Evolutionary conservation across 1,139 yeast species (phyloP), one percentile per base, ranked within the genome.

Genomic region (Debaryomyces coudertii): DNA sequence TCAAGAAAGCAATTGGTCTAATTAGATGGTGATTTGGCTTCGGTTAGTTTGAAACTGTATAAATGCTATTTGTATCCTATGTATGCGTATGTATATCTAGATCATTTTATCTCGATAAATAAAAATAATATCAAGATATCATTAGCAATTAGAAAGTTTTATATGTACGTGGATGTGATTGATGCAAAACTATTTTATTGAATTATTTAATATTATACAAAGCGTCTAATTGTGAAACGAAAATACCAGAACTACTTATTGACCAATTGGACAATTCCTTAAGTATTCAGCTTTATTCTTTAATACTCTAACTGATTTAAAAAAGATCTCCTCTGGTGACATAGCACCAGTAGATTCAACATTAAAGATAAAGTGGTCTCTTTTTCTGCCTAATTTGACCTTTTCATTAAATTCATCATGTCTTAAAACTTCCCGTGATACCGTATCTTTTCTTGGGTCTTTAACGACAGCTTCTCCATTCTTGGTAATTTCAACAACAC

Each of bases 261-360:
- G 87, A 44, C 85, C 79, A 52, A 87, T 85, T 46, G 93, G 93
- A 66, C 93, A 87, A 60, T 75, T 82, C 65, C 87, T 82, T 65
- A 90, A 77, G 61, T 86, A 86, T 55, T 84, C 85, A 30, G 95
- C 96, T 72, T 93, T 93, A 63, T 85, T 85, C 68, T 84, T 87
- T 66, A 93, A 77, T 46, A 90, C 83, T 63, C 93, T 80, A 47
- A 93, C 87, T 49, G 95, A 83, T 68, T 93, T 93, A 70, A 88
- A 83, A 69, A 93, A 93, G 46, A 93, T 90, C 68, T 92, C 98
- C 60, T 89, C 96, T 18, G 99, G 97, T 25, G 90, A 78, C 96
- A 93, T 92, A 42, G 97, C 97, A 34, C 99, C 98, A 3, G 96
- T 85, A 48, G 95, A 85, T 69, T 93, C 99, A 46, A 93, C 89